Evolutionary conservation across 2,329 filamentous ascomycete species (phyloP).

Genomic region (Stemphylium lycopersici): DNA sequence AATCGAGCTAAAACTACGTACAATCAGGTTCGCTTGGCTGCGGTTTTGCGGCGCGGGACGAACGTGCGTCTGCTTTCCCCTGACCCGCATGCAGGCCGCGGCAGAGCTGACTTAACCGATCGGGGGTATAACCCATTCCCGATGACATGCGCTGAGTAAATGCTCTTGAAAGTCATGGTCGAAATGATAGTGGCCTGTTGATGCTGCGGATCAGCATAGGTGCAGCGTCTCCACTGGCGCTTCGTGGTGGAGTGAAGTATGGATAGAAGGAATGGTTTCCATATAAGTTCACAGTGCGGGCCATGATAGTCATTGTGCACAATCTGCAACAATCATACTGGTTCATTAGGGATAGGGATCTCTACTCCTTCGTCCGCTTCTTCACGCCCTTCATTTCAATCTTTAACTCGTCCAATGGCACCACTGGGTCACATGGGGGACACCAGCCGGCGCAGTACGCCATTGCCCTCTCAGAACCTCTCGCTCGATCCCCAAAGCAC

Average conservation of each 20-base stretch:
- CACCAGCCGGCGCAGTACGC: background rate
- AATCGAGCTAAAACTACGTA: background rate
- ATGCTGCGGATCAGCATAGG: background rate
- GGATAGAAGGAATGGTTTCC: background rate
- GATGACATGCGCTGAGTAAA: conserved; percentile 2
- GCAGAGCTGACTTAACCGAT: conserved; percentile 6
- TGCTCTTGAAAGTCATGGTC: background rate
- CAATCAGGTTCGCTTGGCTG: background rate
- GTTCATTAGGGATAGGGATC: background rate
- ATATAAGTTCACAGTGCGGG: background rate
- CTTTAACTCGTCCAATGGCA: background rate
- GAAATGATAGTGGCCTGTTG: background rate
- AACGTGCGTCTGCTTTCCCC: background rate
- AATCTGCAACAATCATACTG: background rate
- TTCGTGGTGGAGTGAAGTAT: background rate
- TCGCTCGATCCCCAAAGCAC: too few relatives aligned
- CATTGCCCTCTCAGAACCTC: background rate
- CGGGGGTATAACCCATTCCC: background rate
- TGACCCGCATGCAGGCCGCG: background rate
- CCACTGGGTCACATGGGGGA: background rate
- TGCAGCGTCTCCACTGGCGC: background rate
- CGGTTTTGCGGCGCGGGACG: background rate
- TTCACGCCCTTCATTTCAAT: background rate
- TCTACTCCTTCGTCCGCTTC: background rate
- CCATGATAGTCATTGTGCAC: background rate